These are phyloP conservation scores for Hansenula anomala DNA, from an alignment of 1,139 yeast species.

Conservation along the genomic window DNA sequence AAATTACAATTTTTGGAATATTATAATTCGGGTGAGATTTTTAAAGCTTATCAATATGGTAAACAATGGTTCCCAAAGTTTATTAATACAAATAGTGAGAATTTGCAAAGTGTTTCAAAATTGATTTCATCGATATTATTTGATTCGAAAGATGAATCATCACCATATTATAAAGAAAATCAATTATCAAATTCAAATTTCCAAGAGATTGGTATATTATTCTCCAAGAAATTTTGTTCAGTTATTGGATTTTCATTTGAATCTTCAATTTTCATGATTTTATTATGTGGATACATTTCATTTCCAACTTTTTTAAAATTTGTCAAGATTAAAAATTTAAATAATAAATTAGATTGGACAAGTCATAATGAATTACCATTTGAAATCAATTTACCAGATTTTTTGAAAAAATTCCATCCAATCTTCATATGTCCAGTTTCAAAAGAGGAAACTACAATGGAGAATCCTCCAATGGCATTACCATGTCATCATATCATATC, in stretches of 20 bases:
- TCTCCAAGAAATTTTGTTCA: slow-evolving; percentile 65
- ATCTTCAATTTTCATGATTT: slow-evolving; percentile 64
- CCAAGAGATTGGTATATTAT: slow-evolving; percentile 43
- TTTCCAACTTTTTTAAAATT: slow-evolving; percentile 71
- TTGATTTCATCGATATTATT: slow-evolving; percentile 47
- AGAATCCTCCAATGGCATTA: slow-evolving; percentile 56
- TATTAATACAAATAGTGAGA: slow-evolving; percentile 4
- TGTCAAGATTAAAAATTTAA: slow-evolving; percentile 38
- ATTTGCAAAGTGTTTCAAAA: slow-evolving; percentile 44
- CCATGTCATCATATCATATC: slow-evolving; percentile 65
- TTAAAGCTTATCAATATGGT: slow-evolving; percentile 14
- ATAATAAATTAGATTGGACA: slow-evolving; percentile 52
- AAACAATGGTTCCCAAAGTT: slow-evolving; percentile 12
- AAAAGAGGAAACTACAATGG: slow-evolving; percentile 68
- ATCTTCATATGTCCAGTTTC: slow-evolving; percentile 89
- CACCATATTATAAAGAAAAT: slow-evolving; percentile 34
- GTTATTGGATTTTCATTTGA: slow-evolving; percentile 60
- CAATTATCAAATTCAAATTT: slow-evolving; percentile 27
- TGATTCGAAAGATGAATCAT: slow-evolving; percentile 27
- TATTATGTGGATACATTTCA: slow-evolving; percentile 68
- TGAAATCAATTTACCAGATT: slow-evolving; percentile 49
- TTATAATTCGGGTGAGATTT: slow-evolving; percentile 4
- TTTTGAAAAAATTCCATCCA: slow-evolving; percentile 61
- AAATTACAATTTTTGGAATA: slow-evolving; percentile 42
- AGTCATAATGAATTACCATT: slow-evolving; percentile 54